These are phyloP conservation scores for Argentina anserina DNA, from an alignment of 306 rosid species.

Conservation along the genomic window DNA sequence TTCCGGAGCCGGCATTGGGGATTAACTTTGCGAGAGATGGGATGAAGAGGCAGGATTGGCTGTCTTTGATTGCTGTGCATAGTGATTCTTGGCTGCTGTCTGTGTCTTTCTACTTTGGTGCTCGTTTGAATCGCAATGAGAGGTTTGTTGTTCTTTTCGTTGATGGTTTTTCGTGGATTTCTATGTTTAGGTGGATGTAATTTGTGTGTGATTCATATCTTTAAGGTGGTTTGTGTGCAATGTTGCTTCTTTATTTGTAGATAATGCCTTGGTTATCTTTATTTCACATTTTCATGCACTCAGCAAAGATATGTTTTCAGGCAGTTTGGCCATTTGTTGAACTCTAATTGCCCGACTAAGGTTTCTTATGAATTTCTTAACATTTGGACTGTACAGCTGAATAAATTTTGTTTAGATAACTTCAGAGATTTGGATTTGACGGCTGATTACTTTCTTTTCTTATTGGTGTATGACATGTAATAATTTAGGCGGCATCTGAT, in stretches of 20 bases:
- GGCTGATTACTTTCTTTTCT: neutral
- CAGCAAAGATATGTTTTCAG: neutral
- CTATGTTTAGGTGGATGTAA: neutral
- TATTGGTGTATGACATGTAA: neutral
- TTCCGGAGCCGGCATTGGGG: slow-evolving; percentile 58
- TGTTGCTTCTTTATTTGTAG: neutral
- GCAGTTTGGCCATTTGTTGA: neutral
- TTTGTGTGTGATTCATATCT: too few species aligned
- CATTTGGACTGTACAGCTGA: too few species aligned
- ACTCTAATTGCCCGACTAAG: neutral
- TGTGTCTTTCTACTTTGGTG: slow-evolving; percentile 60
- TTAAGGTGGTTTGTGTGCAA: neutral
- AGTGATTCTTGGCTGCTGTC: slow-evolving; percentile 61
- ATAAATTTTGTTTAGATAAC: too few species aligned
- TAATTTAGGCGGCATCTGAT: slow-evolving; percentile 5
- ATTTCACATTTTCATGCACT: neutral
- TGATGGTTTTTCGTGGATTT: neutral
- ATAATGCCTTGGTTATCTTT: neutral
- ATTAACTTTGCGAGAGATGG: slow-evolving; percentile 67
- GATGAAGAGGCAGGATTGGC: slow-evolving; percentile 56
- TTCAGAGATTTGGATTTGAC: neutral
- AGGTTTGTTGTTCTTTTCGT: slow-evolving; percentile 27
- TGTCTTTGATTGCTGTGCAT: slow-evolving; percentile 59
- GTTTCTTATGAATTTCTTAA: too few species aligned
- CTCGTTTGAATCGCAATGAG: slow-evolving; percentile 58